Percentiles rank a stretch among this genome's conserved stretches.
Conservation (phyloP, 2,329 filamentous ascomycete species). For the Diaporthe australafricana region DNA sequence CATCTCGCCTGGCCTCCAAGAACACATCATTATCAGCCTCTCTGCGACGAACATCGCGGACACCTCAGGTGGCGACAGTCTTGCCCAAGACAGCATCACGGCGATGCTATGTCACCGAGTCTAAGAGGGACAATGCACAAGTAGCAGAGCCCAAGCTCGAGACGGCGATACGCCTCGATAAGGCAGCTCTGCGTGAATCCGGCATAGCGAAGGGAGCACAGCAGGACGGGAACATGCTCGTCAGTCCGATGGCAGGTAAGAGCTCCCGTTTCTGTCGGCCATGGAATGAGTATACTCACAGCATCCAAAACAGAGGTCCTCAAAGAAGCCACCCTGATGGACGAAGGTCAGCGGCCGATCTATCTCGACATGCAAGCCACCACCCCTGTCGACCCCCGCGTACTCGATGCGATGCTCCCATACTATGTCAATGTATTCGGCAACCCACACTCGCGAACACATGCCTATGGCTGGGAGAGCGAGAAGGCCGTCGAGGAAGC, state of each 20-base stretch:
- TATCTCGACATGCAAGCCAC: constrained; percentile 99
- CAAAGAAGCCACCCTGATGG: constrained; percentile 92
- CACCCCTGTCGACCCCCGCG: constrained; percentile 92
- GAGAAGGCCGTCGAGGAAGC: constrained; percentile 94
- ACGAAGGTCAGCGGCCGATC: constrained; percentile 91
- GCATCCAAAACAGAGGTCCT: constrained; percentile 71
- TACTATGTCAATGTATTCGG: constrained; percentile 94
- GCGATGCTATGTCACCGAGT: constrained; percentile 86
- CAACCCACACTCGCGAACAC: constrained; percentile 96
- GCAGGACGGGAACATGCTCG: constrained; percentile 72
- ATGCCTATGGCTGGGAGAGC: constrained; percentile 98
- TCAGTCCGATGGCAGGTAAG: constrained; percentile 81
- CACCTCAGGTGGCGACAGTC: constrained; percentile 48
- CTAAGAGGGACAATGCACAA: constrained; percentile 82
- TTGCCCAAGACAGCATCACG: constrained; percentile 43
- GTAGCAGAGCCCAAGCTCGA: constrained; percentile 87
- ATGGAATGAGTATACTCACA: constrained; percentile 8
- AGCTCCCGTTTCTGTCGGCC: neutral
- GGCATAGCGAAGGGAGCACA: constrained; percentile 64
- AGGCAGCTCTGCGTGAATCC: constrained; percentile 80
- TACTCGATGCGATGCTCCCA: constrained; percentile 96
- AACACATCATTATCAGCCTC: constrained; percentile 51
- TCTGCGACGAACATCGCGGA: constrained; percentile 47
- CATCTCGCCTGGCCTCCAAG: constrained; percentile 68
- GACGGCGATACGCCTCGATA: constrained; percentile 86